Base-by-base conservation (phyloP, 2,329 filamentous ascomycete genomes). In the Phialophora macrospora region DNA sequence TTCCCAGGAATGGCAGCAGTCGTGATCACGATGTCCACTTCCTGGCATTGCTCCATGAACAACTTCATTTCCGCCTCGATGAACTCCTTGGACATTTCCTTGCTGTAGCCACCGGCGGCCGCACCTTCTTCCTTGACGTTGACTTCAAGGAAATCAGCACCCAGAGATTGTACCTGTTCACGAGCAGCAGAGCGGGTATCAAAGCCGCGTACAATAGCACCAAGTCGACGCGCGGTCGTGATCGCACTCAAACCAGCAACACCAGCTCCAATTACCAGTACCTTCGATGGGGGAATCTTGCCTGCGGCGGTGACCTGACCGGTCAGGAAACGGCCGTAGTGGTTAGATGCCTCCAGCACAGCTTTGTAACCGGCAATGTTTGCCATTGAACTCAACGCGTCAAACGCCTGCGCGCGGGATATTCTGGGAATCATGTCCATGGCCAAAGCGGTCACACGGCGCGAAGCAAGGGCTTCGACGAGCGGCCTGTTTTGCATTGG, bases 351-450 rank as follows among this genome's bases (percentile, higher is more conserved):
- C 77, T 96, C 92, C 51, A 96, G 81, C 1, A 96, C 91, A 48
- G 92, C 93, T 78, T 96, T 96, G 80, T 97, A 97, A 0, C 93
- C 93, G 24, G 92, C 91, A 79, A 96, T 96, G 73, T 96, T 96
- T 66, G 93, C 92, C 93, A 96, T 96, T 9, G 91, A 95, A 76
- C 91, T 86, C 63, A 96, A 82, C 0, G 92, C 92, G 78, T 96
- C 92, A 73, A 96, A 96, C 0, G 91, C 88, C 75, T 96, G 93
- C 1, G 93, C 92, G 55, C 93, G 87, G 0, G 92, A 96, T 72
- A 96, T 96, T 48, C 93, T 88, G 17, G 93, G 93, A 60, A 97
- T 90, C 87, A 93, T 90, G 75, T 97, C 93, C 92, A 97, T 96
- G 24, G 93, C 92, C 75, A 97, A 95, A 17, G 87, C 81, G 0